Base-by-base conservation (phyloP, 2,329 filamentous ascomycete genomes). In the Colletotrichum endophyticum region DNA sequence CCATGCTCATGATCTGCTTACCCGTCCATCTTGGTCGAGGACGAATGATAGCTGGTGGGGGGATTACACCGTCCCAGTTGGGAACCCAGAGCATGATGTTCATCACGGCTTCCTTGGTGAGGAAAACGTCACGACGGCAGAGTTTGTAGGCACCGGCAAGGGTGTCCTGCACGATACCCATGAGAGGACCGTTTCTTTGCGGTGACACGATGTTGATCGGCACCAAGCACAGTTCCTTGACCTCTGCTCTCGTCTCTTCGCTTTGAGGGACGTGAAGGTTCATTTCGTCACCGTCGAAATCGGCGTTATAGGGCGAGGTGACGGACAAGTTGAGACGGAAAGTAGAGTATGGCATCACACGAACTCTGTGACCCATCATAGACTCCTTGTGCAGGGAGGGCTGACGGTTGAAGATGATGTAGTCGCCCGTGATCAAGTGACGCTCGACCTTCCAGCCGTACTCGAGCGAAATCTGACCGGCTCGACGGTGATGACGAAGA, bases 251-350 rank as follows among this genome's bases (percentile, higher is more conserved):
- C 39, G 98, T 98, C 86, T 99, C 98, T 83, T 99, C 96, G 49
- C 95, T 97, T 83, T 99, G 97, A 6, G 97, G 98, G 69, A 99
- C 98, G 91, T 99, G 97, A 87, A 99, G 92, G 84, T 99, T 99
- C 97, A 99, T 99, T 87, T 99, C 97, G 85, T 99, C 97, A 87
- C 97, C 97, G 83, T 99, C 97, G 87, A 99, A 99, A 95, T 99
- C 97, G 81, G 97, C 97, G 88, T 99, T 99, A 90, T 99, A 99
- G 0, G 97, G 97, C 32, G 96, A 98, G 1, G 98, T 99, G 82
- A 99, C 97, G 1, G 97, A 99, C 80, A 99, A 86, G 83, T 99
- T 99, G 63, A 99, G 91, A 78, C 97, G 94, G 89, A 99, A 99
- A 2, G 97, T 99, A 8, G 97, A 99, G 85, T 98, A 99, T 5